A percentile compares a stretch with the other conserved stretches of the same genome.
Conservation (phyloP, 1,284 basidiomycete species). For the Caloboletus inedulis region DNA sequence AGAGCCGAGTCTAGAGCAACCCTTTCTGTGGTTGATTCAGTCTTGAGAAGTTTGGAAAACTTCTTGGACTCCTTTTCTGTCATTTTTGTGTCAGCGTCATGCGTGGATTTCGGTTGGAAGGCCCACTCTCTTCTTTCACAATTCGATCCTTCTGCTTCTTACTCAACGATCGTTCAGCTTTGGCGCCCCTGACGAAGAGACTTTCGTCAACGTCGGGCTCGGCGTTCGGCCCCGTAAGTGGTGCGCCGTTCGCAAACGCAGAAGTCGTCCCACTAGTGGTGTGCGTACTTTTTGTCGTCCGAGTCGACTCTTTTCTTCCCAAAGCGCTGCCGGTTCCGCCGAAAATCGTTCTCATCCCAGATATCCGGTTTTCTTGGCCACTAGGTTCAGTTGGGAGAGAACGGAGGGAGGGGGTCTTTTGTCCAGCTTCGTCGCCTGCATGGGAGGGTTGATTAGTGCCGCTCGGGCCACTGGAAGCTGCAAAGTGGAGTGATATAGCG, state of each 20-base stretch:
- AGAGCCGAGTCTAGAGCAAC: slow-evolving; percentile 29
- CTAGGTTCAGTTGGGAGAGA: slow-evolving; percentile 24
- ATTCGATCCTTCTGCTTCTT: slow-evolving; percentile 30
- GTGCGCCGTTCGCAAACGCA: slow-evolving; percentile 28
- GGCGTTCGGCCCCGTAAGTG: slow-evolving; percentile 21
- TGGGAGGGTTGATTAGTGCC: neutral
- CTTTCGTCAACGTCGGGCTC: slow-evolving; percentile 24
- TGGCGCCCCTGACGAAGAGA: slow-evolving; percentile 17
- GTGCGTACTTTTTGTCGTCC: slow-evolving; percentile 21
- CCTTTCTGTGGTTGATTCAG: slow-evolving; percentile 29
- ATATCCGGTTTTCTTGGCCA: slow-evolving; percentile 3
- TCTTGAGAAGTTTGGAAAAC: slow-evolving; percentile 28
- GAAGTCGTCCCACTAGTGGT: slow-evolving; percentile 12
- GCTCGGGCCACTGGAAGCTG: slow-evolving; percentile 1
- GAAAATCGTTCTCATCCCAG: neutral
- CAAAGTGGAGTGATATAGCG: neutral
- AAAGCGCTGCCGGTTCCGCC: neutral
- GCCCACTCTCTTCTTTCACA: slow-evolving; percentile 26
- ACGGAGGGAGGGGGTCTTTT: slow-evolving; percentile 19
- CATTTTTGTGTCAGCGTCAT: neutral
- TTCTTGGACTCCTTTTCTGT: slow-evolving; percentile 25
- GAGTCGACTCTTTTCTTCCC: slow-evolving; percentile 22
- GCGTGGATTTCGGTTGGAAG: neutral
- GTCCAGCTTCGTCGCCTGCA: neutral
- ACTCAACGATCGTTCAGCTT: slow-evolving; percentile 28